Evolutionary conservation across 495 filamentous ascomycete species (phyloP).

Genomic region (Rhypophila decipiens): DNA sequence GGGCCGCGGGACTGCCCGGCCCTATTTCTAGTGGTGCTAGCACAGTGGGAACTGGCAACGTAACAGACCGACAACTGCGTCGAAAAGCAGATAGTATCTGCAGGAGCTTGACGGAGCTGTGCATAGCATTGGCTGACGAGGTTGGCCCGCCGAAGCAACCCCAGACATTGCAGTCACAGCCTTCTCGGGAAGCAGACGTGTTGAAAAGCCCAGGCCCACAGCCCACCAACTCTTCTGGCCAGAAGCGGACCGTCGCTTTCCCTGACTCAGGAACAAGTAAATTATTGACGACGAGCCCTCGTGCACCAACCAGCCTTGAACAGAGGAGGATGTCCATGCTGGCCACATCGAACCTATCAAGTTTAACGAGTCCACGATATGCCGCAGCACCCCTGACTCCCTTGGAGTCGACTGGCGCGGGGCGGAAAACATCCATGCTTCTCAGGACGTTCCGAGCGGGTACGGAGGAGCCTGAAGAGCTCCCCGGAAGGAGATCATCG

Average conservation of each 20-base stretch:
- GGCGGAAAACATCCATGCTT: slow-evolving; percentile 42
- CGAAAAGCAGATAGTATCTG: slow-evolving; percentile 92
- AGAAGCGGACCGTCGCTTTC: slow-evolving; percentile 29
- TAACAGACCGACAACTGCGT: slow-evolving; percentile 75
- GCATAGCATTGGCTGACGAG: slow-evolving; percentile 71
- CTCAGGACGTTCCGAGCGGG: slow-evolving; percentile 35
- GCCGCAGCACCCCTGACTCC: slow-evolving; percentile 24
- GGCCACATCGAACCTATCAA: slow-evolving; percentile 35
- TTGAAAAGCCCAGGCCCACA: no score
- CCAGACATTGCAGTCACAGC: slow-evolving; percentile 1
- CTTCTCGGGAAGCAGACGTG: no score
- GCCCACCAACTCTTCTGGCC: slow-evolving; percentile 22
- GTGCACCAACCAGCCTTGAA: slow-evolving; percentile 65
- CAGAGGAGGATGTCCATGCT: slow-evolving; percentile 62
- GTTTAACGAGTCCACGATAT: slow-evolving; percentile 33
- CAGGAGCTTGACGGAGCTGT: slow-evolving; percentile 86
- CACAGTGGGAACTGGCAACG: slow-evolving; percentile 52
- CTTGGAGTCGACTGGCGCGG: slow-evolving; percentile 21
- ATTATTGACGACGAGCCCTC: slow-evolving; percentile 47
- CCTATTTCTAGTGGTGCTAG: slow-evolving; percentile 57
- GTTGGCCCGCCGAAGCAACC: slow-evolving; percentile 27
- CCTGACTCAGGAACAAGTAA: slow-evolving; percentile 23
- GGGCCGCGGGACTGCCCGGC: slow-evolving; percentile 52
- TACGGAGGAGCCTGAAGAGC: slow-evolving; percentile 40
- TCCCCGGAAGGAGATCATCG: slow-evolving; percentile 37